Evolutionary conservation across 768 basidiomycete genomes (phyloP).

Genomic region (Nevesoporus exiguus): DNA sequence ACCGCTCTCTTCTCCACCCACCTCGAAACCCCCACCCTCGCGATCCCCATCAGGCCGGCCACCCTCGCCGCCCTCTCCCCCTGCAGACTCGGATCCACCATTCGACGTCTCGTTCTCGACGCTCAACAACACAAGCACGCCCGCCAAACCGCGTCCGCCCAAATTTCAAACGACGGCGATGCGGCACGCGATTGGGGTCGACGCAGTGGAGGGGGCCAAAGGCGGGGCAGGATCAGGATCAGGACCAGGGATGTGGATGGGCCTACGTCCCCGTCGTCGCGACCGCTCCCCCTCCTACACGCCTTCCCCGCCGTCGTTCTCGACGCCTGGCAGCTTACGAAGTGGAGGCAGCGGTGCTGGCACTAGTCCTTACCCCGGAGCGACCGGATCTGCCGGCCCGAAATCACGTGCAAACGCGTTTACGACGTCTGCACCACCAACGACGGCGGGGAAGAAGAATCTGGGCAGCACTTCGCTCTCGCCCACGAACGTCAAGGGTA

Average conservation of each 20-base stretch:
- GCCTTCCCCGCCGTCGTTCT: constrained; percentile 16
- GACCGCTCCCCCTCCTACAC: constrained; percentile 18
- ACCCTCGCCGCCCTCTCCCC: constrained; percentile 6
- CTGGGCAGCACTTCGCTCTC: background rate
- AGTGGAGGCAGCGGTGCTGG: background rate
- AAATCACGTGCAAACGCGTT: background rate
- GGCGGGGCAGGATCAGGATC: no score
- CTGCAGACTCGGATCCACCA: constrained; percentile 9
- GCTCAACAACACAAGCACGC: constrained; percentile 27
- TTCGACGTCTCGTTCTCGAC: constrained; percentile 27
- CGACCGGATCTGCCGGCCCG: background rate
- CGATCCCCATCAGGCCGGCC: background rate
- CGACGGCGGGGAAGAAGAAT: background rate
- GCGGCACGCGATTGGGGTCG: no score
- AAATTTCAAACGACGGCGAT: no score
- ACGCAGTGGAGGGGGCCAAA: no score
- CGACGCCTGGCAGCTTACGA: background rate
- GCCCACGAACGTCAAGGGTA: background rate
- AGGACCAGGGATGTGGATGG: no score
- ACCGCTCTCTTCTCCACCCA: background rate
- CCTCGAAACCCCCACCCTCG: background rate
- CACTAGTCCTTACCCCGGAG: background rate
- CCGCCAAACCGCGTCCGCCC: constrained; percentile 23
- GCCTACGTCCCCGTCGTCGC: background rate
- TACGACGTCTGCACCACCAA: background rate